Base-by-base conservation (phyloP, 345 rosid genomes). In the Capsella bursapastoris region DNA sequence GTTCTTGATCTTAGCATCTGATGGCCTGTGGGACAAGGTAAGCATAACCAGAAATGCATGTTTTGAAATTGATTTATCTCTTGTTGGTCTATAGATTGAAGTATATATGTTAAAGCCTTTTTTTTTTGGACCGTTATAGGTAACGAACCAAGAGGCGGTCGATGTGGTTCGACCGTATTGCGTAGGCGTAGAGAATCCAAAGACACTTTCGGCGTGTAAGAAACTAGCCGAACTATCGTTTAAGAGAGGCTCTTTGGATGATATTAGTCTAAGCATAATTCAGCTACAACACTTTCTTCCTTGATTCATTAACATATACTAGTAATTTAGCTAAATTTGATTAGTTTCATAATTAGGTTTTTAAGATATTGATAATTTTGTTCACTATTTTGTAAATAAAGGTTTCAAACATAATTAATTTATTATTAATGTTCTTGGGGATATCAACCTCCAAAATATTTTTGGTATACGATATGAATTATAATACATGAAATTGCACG, bases 21-120 rank as follows among this genome's bases (percentile, higher is more conserved):
- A 94, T 51, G 98, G 98, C 13, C 79, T 94, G n/a, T 94, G 98
- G 98, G 92, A 91, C 48, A 94, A 86, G 97, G 98, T 93, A 80
- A 56, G 51, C 18, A 18, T 43, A 35, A 35, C 32, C 5, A 34
- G 6, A 64, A 70, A 60, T 31, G 55, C 2, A 58, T 37, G 45
- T 10, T 58, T 53, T 15, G 25, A 43, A 27, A 11, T 8, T 50
- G 35, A 44, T 32, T 50, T 8, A 38, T 9, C 0, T 31, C 6
- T 22, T 75, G 49, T 31, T 61, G 8, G 41, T 68, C 57, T 63
- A 28, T n/a, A 13, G 41, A 53, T 44, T 55, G 59, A 64, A 22
- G 25, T 22, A 22, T 22, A 22, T 22, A 18, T 44, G n/a, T 71
- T 43, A 37, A 77, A 70, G 8, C 28, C 9, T n/a, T 1, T 10